Evolutionary conservation across 441 rosid genomes (phyloP).

Genomic region (Gossypium trilobum): DNA sequence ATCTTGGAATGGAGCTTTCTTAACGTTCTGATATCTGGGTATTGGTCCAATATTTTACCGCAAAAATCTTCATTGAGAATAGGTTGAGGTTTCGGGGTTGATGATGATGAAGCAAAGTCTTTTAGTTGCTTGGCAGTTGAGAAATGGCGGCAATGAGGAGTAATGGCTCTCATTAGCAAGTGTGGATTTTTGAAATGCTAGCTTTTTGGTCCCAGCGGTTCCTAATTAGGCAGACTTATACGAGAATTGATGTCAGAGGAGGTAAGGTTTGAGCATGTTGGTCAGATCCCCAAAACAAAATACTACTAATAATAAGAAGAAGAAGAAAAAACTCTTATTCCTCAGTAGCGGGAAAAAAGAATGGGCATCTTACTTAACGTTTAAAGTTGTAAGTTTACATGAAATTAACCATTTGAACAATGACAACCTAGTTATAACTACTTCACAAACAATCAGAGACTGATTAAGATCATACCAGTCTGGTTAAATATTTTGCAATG

Average conservation of each 20-base stretch:
- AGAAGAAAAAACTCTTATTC: neutral
- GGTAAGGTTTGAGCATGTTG: too few relatives aligned
- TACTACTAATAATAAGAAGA: neutral
- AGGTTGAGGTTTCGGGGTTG: neutral
- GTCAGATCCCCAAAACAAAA: too few relatives aligned
- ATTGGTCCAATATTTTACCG: conserved; percentile 31
- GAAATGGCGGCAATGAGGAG: conserved; percentile 24
- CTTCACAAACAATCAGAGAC: conserved; percentile 8
- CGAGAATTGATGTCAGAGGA: neutral
- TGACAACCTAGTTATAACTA: conserved; percentile 6
- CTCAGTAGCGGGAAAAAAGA: neutral
- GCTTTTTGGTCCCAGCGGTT: neutral
- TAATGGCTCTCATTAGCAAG: conserved; percentile 28
- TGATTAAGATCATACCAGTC: neutral
- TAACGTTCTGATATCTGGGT: conserved; percentile 40
- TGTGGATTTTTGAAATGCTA: neutral
- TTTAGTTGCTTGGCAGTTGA: conserved; percentile 16
- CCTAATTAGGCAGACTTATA: too few relatives aligned
- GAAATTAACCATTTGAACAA: neutral
- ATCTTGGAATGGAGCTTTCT: conserved; percentile 32
- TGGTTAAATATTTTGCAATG: neutral
- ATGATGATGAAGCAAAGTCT: conserved; percentile 16
- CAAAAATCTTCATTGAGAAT: conserved; percentile 18
- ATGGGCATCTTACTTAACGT: neutral
- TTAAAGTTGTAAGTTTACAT: neutral